Percentiles rank a stretch among this genome's conserved stretches.
Evolutionary conservation across 2,329 filamentous ascomycete genomes (phyloP).

Genomic region (Phaeoacremonium minimum): DNA sequence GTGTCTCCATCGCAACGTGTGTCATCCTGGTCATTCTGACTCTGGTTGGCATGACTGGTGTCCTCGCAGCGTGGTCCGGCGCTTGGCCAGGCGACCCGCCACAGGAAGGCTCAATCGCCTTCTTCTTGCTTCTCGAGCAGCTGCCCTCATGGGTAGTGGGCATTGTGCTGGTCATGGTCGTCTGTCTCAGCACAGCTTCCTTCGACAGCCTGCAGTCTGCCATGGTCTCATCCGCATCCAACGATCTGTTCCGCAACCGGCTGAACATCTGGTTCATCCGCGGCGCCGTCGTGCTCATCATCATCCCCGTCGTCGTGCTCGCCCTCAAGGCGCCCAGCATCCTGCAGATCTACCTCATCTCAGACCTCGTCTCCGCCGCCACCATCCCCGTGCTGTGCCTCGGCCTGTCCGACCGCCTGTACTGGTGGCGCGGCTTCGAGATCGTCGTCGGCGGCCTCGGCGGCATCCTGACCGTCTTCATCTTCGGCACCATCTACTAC

Average conservation of each 20-base stretch:
- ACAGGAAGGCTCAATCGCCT: conserved; percentile 60
- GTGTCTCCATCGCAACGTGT: conserved; percentile 63
- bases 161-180: conserved; percentile 75
- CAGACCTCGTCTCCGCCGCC: conserved; percentile 72
- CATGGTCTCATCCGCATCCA: conserved; percentile 81
- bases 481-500: conserved; percentile 78
- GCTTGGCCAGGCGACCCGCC: conserved; percentile 61
- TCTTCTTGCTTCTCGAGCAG: conserved; percentile 69
- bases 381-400: conserved; percentile 71
- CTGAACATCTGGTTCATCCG: conserved; percentile 74
- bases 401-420: conserved; percentile 61
- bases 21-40: conserved; percentile 65
- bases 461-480: conserved; percentile 73
- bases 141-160: conserved; percentile 80
- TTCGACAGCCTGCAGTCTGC: conserved; percentile 80
- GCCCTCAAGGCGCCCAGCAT: conserved; percentile 71
- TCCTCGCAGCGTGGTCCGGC: conserved; percentile 76
- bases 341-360: conserved; percentile 78
- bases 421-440: conserved; percentile 78
- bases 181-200: conserved; percentile 70
- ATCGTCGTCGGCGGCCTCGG: conserved; percentile 74
- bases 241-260: conserved; percentile 80
- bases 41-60: conserved; percentile 67
- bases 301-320: conserved; percentile 69
- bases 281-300: conserved; percentile 63